phyloP scores from a whole-genome alignment of 352 stramenopile species.

The Phytopythium montanum region DNA sequence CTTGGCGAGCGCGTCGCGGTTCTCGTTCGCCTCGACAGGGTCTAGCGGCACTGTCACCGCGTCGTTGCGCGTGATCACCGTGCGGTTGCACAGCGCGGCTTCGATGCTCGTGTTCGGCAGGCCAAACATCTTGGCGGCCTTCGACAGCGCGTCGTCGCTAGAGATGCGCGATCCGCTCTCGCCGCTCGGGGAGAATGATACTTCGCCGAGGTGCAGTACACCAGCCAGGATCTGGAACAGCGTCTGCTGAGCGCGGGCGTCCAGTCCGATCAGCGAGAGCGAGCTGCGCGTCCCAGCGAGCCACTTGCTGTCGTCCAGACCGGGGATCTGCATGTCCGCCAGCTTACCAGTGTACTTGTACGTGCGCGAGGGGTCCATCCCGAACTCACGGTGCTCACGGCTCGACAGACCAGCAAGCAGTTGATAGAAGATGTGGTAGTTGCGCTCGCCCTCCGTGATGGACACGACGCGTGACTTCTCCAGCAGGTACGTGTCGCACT shows the following conservation, averaged over 20 bases:
- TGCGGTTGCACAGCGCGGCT: slow-evolving; percentile 89
- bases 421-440: slow-evolving; percentile 99
- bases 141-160: slow-evolving; percentile 47
- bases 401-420: slow-evolving; percentile 65
- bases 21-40: slow-evolving; percentile 90
- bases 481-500: slow-evolving; percentile 94
- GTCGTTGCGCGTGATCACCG: slow-evolving; percentile 89
- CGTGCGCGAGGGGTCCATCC: slow-evolving; percentile 54
- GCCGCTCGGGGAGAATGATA: slow-evolving; percentile 84
- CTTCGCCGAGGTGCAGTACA: slow-evolving; percentile 96
- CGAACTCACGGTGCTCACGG: slow-evolving; percentile 50
- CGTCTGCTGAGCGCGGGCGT: slow-evolving; percentile 41
- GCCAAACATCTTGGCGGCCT: slow-evolving; percentile 89
- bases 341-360: slow-evolving; percentile 79
- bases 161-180: slow-evolving; percentile 77
- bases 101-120: slow-evolving; percentile 86
- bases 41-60: slow-evolving; percentile 81
- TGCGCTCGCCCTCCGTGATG: slow-evolving; percentile 94
- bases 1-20: slow-evolving; percentile 95
- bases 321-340: slow-evolving; percentile 77
- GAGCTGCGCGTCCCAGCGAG: slow-evolving; percentile 75
- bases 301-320: slow-evolving; percentile 85
- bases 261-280: slow-evolving; percentile 74
- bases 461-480: slow-evolving; percentile 95
- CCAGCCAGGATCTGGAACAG: slow-evolving; percentile 88